phyloP scores from a whole-genome alignment of 2,329 filamentous ascomycete species.

The Trichophyton rubrum region DNA sequence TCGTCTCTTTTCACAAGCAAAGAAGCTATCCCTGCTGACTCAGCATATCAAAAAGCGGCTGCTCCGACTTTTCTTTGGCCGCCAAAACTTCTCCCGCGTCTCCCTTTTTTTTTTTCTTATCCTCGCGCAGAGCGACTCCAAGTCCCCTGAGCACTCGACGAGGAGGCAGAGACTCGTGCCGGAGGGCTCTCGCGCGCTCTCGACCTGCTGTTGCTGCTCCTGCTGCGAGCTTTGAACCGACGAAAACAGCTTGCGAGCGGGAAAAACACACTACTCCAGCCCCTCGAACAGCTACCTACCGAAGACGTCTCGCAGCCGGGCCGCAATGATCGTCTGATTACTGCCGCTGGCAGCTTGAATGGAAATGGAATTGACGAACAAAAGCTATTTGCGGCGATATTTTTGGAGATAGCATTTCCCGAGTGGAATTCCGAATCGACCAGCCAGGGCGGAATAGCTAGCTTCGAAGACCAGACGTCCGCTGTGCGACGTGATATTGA shows the following conservation, averaged over 20 bases:
- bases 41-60: background rate
- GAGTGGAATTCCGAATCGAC: background rate
- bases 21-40: background rate
- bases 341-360: background rate
- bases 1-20: background rate
- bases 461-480: background rate
- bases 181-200: background rate
- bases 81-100: background rate
- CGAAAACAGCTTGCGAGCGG: background rate
- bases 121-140: background rate
- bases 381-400: background rate
- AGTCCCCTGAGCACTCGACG: background rate
- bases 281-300: background rate
- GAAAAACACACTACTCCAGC: background rate
- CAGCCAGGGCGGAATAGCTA: background rate
- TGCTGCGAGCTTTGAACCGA: background rate
- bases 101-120: background rate
- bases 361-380: constrained; percentile 2
- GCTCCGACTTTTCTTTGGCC: background rate
- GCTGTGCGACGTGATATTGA: background rate
- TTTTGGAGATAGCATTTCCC: background rate
- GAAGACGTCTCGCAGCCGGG: background rate
- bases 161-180: background rate
- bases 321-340: background rate
- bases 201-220: background rate